Evolutionary conservation across 352 stramenopile species (phyloP), one percentile per base, ranked within the genome.

Genomic region (Phytopythium helicoides): DNA sequence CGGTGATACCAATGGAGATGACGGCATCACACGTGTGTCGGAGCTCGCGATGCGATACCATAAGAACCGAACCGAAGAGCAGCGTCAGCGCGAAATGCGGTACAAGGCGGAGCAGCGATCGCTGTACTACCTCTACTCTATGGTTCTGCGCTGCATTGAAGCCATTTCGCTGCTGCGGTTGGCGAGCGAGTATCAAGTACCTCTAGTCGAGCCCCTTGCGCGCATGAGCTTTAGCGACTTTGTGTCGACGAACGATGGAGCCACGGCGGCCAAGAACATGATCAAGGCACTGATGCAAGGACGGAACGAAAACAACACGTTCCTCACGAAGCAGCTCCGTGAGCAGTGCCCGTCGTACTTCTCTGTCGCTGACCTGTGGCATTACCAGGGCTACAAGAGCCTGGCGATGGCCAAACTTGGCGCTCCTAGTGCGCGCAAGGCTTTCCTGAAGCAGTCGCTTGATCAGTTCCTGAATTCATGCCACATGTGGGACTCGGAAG

Each of bases 291-390:
- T 95, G 3, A 87, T 92, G 79, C 79, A 80, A 46, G 79, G 73
- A 8, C 70, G 75, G 38, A 86, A 91, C 62, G 82, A 92, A 41
- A 87, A 87, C 64, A 92, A 91, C 56, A 70, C 86, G 57, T 85
- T 86, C 53, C 39, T 94, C 33, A 82, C 92, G 22, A 84, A 89
- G 60, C 81, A 91, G 49, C 71, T 94, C n/a, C 78, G 76, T 9
- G 78, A 90, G 34, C 80, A 94, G 65, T 93, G 85, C 33, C 85
- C 85, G 16, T 86, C 80, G 18, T 92, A 86, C 54, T 94, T 94
- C 53, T 88, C 78, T 3, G 81, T 93, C 22, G 73, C 75, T 19
- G 85, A 94, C 28, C 47, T 92, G 40, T 89, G 76, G 68, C 78
- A 92, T 56, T 93, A 92, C 58, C 85, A 94, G 45, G 85, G 85